Base-by-base conservation (phyloP, 345 rosid genomes). In the Trapa bicornis region DNA sequence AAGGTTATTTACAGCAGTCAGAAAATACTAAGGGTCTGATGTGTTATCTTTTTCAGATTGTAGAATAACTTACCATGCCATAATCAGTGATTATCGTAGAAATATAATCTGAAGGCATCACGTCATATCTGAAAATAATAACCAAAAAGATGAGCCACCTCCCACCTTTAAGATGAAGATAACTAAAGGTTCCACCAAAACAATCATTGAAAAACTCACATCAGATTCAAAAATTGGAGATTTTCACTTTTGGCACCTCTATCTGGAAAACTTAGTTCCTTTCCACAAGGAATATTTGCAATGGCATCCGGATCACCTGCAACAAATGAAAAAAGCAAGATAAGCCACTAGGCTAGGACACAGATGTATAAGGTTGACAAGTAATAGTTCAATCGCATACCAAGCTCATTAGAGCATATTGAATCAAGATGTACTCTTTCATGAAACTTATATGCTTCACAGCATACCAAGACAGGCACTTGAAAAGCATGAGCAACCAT, bases 401-500 rank as follows among this genome's bases (percentile, higher is more conserved):
- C 99, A 6, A 94, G 92, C 81, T 94, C 97, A 45, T 94, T 94
- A 66, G 80, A 88, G 80, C 99, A 94, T 69, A 94, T 88, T 35
- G 99, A 94, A 78, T 94, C 99, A 69, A 94, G 83, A 60, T 88
- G 97, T 54, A 94, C 99, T 75, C 99, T 86, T 80, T 91, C 92
- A 35, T 94, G 96, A 78, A 94, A 87, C 69, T 94, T 94, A 80
- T 94, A 91, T 52, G 96, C 91, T 85, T 91, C 99, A 50, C 99
- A 94, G 71, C 97, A 94, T 14, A 94, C 91, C 75, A 94, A 81
- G 65, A 91, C 97, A 6, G 99, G 97, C 65, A 89, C 85, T 62
- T 61, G 75, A 66, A 87, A 89, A 5, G 88, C 95, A 82, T 80
- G 92, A 32, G 99, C 97, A 74, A 87, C 97, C 97, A 94, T 91